Conservation (phyloP, 139 green algal genomes). For the Yamagishiella unicocca region DNA sequence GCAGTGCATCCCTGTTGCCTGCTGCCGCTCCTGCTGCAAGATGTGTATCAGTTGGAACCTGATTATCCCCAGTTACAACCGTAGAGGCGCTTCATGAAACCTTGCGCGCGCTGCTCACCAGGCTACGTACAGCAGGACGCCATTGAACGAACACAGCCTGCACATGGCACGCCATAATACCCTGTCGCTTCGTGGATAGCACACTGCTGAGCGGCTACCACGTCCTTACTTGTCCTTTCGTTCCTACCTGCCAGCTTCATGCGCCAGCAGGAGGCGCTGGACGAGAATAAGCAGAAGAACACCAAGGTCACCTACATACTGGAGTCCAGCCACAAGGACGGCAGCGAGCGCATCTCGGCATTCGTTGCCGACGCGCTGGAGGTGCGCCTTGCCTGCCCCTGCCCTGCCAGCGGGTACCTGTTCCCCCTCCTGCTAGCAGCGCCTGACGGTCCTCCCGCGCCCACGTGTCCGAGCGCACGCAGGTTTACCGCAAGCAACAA, state of each 20-base stretch:
- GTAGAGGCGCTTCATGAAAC: neutral
- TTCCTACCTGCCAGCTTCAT: neutral
- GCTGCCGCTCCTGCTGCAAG: neutral
- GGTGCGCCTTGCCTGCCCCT: too few species aligned
- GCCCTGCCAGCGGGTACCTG: too few species aligned
- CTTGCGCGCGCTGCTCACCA: neutral
- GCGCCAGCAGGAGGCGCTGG: conserved; percentile 38
- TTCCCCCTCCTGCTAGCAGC: too few species aligned
- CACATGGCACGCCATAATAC: neutral
- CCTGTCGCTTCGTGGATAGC: neutral
- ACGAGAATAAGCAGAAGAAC: conserved; percentile 50
- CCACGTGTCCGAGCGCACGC: too few species aligned
- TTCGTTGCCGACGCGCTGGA: too few species aligned
- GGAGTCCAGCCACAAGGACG: too few species aligned
- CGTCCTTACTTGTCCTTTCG: neutral
- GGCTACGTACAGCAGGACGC: neutral
- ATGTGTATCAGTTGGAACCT: neutral
- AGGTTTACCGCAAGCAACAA: too few species aligned
- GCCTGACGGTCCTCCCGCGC: too few species aligned
- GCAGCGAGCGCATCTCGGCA: too few species aligned
- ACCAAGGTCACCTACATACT: conserved; percentile 35
- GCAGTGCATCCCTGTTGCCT: neutral
- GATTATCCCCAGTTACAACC: neutral
- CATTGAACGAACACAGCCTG: neutral
- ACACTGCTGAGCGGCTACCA: neutral